These are phyloP conservation scores for Lyophyllum atratum DNA, from an alignment of 768 basidiomycete species.

Conservation along the genomic window DNA sequence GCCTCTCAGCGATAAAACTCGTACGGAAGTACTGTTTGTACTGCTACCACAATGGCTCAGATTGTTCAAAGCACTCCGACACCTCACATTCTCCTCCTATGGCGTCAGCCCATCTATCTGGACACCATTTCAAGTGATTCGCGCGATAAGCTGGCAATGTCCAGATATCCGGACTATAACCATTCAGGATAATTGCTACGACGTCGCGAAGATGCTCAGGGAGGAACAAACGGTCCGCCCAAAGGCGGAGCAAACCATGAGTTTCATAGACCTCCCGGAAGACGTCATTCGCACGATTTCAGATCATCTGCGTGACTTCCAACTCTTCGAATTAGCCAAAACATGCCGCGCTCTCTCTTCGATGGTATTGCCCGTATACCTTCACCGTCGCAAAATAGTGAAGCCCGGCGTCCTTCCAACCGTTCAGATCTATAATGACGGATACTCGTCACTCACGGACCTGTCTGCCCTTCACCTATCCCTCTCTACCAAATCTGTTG, in stretches of 20 bases:
- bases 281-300: background rate
- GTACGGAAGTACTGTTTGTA: background rate
- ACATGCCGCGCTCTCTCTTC: background rate
- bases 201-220: background rate
- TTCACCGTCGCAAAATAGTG: background rate
- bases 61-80: background rate
- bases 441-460: background rate
- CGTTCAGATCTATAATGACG: background rate
- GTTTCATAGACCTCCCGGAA: background rate
- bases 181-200: background rate
- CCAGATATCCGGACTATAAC: background rate
- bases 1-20: background rate
- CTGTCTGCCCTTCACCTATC: background rate
- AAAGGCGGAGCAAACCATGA: background rate
- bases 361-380: background rate
- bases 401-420: background rate
- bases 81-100: background rate
- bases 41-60: background rate
- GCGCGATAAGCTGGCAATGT: background rate
- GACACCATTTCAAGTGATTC: background rate
- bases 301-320: background rate
- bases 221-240: background rate
- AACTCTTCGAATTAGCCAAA: background rate
- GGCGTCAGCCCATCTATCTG: background rate
- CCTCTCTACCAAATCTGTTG: background rate